A percentile compares a stretch with the other conserved stretches of the same genome.
Evolutionary conservation across 139 green algal species (phyloP).

Genomic region (Trebouxia sp.): DNA sequence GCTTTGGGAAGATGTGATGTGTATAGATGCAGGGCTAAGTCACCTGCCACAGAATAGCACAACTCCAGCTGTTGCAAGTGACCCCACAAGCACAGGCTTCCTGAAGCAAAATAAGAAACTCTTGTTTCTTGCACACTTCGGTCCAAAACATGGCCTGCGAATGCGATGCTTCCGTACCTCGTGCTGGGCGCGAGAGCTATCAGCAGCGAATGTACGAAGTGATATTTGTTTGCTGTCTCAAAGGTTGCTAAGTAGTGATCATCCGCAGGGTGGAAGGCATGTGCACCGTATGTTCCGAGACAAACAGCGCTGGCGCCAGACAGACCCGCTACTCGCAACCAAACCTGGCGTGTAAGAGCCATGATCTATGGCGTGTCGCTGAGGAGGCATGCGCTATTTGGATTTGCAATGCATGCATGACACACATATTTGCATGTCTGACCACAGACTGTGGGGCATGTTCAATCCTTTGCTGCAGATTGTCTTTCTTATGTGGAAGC

Average conservation of each 20-base stretch:
- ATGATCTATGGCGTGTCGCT: background rate
- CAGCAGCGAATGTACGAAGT: slow-evolving; percentile 18
- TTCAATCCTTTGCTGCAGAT: background rate
- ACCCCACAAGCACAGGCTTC: background rate
- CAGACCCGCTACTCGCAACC: background rate
- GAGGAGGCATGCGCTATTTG: background rate
- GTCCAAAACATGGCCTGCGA: background rate
- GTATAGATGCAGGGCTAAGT: no score
- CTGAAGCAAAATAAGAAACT: background rate
- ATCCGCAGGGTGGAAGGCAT: slow-evolving; percentile 12
- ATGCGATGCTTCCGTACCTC: background rate
- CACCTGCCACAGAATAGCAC: slow-evolving; percentile 18
- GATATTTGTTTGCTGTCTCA: slow-evolving; percentile 17
- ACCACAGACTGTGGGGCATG: background rate
- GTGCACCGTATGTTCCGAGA: slow-evolving; percentile 9
- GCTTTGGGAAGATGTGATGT: no score
- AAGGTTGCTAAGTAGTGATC: background rate
- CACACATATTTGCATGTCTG: background rate
- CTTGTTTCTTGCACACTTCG: no score
- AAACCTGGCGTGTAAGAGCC: background rate
- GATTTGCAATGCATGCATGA: background rate
- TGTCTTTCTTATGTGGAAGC: background rate
- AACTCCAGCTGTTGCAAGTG: background rate
- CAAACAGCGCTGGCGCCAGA: background rate
- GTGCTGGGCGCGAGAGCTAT: background rate